A percentile compares a stretch with the other conserved stretches of the same genome.
phyloP scores from a whole-genome alignment of 352 stramenopile species.

The Pythium apleroticum region DNA sequence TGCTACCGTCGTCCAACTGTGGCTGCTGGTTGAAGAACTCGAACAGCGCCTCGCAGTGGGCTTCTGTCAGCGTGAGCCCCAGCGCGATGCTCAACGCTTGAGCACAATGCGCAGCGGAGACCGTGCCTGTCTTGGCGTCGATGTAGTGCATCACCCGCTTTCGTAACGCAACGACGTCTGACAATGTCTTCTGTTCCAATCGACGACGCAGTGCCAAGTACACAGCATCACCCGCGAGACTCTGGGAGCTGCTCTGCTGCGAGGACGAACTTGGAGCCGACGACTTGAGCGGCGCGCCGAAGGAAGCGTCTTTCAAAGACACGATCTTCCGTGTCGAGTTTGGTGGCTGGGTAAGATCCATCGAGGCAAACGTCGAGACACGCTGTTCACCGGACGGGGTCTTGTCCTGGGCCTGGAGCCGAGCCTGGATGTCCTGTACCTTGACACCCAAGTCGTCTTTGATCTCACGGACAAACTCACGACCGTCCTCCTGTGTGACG shows the following conservation, averaged over 20 bases:
- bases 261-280: not conserved
- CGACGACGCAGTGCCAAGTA: constrained; percentile 44
- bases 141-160: constrained; percentile 46
- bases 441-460: constrained; percentile 46
- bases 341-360: constrained; percentile 26
- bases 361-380: constrained; percentile 7
- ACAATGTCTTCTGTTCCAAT: constrained; percentile 45
- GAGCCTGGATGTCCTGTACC: constrained; percentile 33
- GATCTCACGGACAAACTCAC: constrained; percentile 43
- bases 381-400: not conserved
- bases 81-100: constrained; percentile 40
- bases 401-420: constrained; percentile 37
- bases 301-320: constrained; percentile 61
- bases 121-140: constrained; percentile 50
- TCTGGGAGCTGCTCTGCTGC: not conserved
- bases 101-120: constrained; percentile 44
- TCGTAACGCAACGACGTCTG: constrained; percentile 50
- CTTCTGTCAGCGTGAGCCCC: constrained; percentile 41
- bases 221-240: constrained; percentile 37
- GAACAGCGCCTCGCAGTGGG: constrained; percentile 52
- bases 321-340: constrained; percentile 38
- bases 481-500: constrained; percentile 54
- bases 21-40: constrained; percentile 39
- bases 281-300: constrained; percentile 25
- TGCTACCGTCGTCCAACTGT: constrained; percentile 16